phyloP scores from a whole-genome alignment of 495 filamentous ascomycete genomes.

The Tuber indicum region DNA sequence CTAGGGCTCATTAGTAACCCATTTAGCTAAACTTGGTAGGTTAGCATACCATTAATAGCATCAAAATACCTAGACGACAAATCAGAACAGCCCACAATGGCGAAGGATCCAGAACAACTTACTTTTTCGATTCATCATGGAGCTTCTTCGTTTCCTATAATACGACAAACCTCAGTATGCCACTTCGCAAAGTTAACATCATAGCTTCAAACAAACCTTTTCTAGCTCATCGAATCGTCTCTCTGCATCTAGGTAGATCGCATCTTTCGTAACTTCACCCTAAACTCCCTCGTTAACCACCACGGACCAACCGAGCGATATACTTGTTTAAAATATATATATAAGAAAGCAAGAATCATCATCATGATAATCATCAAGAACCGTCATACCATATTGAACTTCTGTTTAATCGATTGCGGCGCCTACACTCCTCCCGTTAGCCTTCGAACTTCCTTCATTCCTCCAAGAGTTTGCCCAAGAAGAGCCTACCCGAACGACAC shows the following conservation, averaged over 20 bases:
- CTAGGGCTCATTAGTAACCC: constrained; percentile 44
- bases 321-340: neutral
- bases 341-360: neutral
- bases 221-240: constrained; percentile 91
- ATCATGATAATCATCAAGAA: neutral
- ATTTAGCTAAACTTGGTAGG: neutral
- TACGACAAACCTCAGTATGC: constrained; percentile 16
- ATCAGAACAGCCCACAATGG: constrained; percentile 10
- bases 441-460: constrained; percentile 14
- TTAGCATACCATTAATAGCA: constrained; percentile 72
- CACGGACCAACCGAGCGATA: neutral
- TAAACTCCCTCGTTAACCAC: constrained; percentile 27
- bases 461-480: constrained; percentile 17
- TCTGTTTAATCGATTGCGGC: constrained; percentile 81
- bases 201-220: constrained; percentile 42
- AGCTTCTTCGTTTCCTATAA: constrained; percentile 80
- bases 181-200: constrained; percentile 4
- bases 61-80: constrained; percentile 61
- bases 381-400: constrained; percentile 70
- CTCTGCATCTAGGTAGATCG: constrained; percentile 91
- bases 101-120: constrained; percentile 20
- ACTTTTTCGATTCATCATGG: constrained; percentile 90
- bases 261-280: constrained; percentile 87
- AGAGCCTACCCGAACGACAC: constrained; percentile 64
- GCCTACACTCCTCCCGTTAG: constrained; percentile 51